Conservation (phyloP, 495 filamentous ascomycete genomes). For the Sporormia fimetaria region DNA sequence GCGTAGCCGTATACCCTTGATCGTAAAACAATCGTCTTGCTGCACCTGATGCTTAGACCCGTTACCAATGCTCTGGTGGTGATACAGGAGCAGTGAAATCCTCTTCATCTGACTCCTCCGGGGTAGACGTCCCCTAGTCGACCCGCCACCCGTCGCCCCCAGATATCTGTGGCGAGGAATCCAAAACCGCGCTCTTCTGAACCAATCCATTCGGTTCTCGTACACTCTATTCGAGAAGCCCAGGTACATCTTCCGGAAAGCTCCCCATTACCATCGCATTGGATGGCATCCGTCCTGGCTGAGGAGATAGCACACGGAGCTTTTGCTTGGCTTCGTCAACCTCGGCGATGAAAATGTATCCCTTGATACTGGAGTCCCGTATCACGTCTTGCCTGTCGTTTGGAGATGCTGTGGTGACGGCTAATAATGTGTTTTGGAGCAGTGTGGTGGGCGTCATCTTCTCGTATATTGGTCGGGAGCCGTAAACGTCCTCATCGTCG, state of each 20-base stretch:
- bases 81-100: too few relatives aligned
- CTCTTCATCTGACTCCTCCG: too few relatives aligned
- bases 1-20: too few relatives aligned
- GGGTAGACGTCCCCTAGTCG: too few relatives aligned
- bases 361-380: slow-evolving; percentile 75
- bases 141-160: background rate
- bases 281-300: slow-evolving; percentile 65
- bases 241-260: slow-evolving; percentile 35
- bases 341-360: slow-evolving; percentile 82
- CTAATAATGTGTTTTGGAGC: slow-evolving; percentile 62
- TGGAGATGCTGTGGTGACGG: slow-evolving; percentile 61
- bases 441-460: slow-evolving; percentile 45
- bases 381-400: slow-evolving; percentile 59
- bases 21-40: too few relatives aligned
- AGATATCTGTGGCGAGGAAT: background rate
- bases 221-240: too few relatives aligned
- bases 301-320: slow-evolving; percentile 68
- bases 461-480: slow-evolving; percentile 41
- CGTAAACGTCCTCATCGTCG: slow-evolving; percentile 30
- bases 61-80: too few relatives aligned
- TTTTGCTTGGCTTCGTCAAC: slow-evolving; percentile 78
- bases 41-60: too few relatives aligned
- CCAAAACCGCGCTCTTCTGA: background rate
- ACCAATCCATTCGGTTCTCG: too few relatives aligned
- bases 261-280: slow-evolving; percentile 53